These are phyloP conservation scores for Tuber calosporum DNA, from an alignment of 495 filamentous ascomycete genomes.

Conservation along the genomic window DNA sequence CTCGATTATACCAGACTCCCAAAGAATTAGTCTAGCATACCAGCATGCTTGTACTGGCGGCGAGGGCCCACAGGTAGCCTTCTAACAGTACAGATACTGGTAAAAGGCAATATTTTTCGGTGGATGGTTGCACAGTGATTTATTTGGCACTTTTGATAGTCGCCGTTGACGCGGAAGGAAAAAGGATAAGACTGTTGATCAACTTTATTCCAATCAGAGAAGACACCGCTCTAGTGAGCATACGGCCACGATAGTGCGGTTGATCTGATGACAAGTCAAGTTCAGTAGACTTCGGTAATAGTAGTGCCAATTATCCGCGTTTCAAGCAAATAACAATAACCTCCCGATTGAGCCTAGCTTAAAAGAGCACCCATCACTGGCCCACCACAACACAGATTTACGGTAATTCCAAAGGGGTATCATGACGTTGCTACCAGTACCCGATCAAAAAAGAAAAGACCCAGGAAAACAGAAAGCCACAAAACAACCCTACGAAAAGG, in stretches of 20 bases:
- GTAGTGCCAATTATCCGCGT: too few relatives aligned
- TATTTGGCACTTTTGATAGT: not conserved
- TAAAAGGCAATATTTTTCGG: not conserved
- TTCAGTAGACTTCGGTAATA: not conserved
- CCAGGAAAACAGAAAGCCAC: not conserved
- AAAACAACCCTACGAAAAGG: not conserved
- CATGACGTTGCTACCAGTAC: not conserved
- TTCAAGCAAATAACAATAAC: not conserved
- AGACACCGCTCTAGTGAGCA: too few relatives aligned
- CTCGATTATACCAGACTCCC: too few relatives aligned
- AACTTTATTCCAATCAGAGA: too few relatives aligned
- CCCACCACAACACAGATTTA: not conserved
- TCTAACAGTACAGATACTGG: not conserved
- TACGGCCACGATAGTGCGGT: not conserved
- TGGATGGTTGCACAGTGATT: not conserved
- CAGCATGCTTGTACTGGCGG: too few relatives aligned
- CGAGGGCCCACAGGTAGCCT: not conserved
- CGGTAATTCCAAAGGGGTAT: not conserved
- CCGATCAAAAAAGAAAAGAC: not conserved
- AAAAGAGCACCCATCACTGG: not conserved
- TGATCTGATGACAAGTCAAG: not conserved
- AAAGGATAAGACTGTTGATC: too few relatives aligned
- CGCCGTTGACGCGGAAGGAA: not conserved
- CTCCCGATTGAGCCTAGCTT: not conserved
- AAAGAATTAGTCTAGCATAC: too few relatives aligned